These are phyloP conservation scores for Pythium plurisporium DNA, from an alignment of 352 stramenopile species.

Conservation along the genomic window DNA sequence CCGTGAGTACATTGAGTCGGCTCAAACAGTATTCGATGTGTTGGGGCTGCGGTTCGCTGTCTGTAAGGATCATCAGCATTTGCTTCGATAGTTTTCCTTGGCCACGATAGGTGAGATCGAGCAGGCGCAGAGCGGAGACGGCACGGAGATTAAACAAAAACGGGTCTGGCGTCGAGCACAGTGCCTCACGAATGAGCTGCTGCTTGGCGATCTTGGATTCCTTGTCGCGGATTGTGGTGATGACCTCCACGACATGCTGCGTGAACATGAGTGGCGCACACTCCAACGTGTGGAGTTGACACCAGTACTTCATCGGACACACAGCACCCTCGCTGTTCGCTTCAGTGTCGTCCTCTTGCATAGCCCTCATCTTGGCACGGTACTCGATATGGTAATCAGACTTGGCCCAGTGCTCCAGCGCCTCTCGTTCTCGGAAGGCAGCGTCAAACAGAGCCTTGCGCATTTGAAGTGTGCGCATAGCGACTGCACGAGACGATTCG, in stretches of 20 bases:
- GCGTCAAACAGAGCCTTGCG: constrained; percentile 57
- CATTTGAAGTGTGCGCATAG: constrained; percentile 53
- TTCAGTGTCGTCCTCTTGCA: neutral
- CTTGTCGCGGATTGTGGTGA: constrained; percentile 71
- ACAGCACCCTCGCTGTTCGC: constrained; percentile 9
- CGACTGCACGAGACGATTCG: constrained; percentile 48
- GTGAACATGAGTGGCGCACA: constrained; percentile 67
- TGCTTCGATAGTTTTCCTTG: constrained; percentile 74
- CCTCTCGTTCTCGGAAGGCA: constrained; percentile 37
- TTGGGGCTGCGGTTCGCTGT: constrained; percentile 29
- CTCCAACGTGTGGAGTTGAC: constrained; percentile 29
- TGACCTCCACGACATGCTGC: constrained; percentile 60
- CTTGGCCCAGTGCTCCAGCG: constrained; percentile 24
- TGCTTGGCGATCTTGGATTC: constrained; percentile 50
- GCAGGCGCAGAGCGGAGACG: constrained; percentile 41
- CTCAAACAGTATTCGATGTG: constrained; percentile 54
- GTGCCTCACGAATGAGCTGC: constrained; percentile 37
- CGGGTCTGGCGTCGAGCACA: constrained; percentile 44
- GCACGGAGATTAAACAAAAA: constrained; percentile 53
- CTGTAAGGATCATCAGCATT: constrained; percentile 47
- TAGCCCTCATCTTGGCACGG: neutral
- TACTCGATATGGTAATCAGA: constrained; percentile 5
- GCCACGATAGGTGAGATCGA: constrained; percentile 60
- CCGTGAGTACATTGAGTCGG: constrained; percentile 46
- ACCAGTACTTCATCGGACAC: constrained; percentile 50